Percentiles rank a stretch among this genome's conserved stretches.
Conservation (phyloP, 306 rosid species). For the Albizia julibrissin region DNA sequence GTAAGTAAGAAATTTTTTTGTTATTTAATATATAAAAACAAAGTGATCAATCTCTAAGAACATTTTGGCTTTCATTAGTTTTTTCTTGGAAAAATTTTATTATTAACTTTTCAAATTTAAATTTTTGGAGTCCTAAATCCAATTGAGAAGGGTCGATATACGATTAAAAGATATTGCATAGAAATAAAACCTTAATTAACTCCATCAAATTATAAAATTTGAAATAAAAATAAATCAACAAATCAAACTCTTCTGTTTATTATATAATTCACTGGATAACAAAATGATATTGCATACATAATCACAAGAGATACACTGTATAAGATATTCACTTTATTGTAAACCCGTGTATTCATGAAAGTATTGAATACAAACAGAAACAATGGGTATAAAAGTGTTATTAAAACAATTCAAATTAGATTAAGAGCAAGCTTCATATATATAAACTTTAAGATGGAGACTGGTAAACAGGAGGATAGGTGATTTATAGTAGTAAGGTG, state of each 20-base stretch:
- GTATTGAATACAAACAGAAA: neutral
- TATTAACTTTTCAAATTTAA: no score
- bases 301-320: neutral
- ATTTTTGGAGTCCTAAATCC: neutral
- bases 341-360: neutral
- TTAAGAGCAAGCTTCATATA: neutral
- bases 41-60: no score
- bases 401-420: neutral
- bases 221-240: neutral
- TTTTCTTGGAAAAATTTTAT: no score
- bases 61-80: no score
- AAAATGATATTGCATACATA: neutral
- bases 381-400: no score
- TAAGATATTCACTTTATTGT: neutral
- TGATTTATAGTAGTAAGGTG: neutral
- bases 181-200: no score
- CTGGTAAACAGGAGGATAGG: neutral
- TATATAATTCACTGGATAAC: neutral
- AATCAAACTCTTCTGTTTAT: neutral
- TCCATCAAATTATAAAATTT: neutral
- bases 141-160: neutral
- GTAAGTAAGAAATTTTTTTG: no score
- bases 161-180: neutral
- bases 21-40: no score
- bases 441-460: no score